Evolutionary conservation across 495 filamentous ascomycete species (phyloP), one percentile per base, ranked within the genome.

Genomic region (Penicillium odoratum): DNA sequence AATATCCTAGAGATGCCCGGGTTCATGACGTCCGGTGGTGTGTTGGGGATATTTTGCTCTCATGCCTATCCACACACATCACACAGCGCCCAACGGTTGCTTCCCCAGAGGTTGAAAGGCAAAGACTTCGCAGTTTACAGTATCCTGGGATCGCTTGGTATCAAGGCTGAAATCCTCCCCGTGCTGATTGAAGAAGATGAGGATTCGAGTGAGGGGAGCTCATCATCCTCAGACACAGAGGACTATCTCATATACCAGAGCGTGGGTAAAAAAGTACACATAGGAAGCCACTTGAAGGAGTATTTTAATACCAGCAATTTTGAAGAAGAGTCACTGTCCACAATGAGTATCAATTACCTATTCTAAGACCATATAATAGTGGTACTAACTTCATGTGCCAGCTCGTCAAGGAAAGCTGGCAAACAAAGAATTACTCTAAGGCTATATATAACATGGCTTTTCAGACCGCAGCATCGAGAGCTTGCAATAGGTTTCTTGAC

Each of bases 51-150:
- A 55, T 67, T 62, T 53, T 78, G 74, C 44, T 61, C 66, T 26
- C 69, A 76, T 56, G 58, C 62, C 0, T 76, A 78, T 60, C 65
- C 72, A 8, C 68, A 78, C 45, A 40, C 55, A 38, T 58, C 58
- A 10, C 13, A 5, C 8, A 7, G 30, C 26, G 18, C 2, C 16
- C 36, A 48, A 16, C 9, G 18, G 21, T 3, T 42, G 80, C 61
- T 84, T 92, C 75, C 83, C 60, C 73, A 70, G 0, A 73, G 62
- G 0, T 51, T 73, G 1, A 69, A 73, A 49, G 66, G 68, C 0
- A 56, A 53, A 1, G 68, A 71, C 36, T 53, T 69, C 5, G 55
- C 60, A 0, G 15, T 69, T 0, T 73, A 68, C 47, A 52, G 62
- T 38, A 16, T 9, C 31, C 7, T 51, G n/a, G 25, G 26, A 30